Evolutionary conservation across 2,329 filamentous ascomycete species (phyloP), one percentile per base, ranked within the genome.

Genomic region (Aspergillus caelatus): DNA sequence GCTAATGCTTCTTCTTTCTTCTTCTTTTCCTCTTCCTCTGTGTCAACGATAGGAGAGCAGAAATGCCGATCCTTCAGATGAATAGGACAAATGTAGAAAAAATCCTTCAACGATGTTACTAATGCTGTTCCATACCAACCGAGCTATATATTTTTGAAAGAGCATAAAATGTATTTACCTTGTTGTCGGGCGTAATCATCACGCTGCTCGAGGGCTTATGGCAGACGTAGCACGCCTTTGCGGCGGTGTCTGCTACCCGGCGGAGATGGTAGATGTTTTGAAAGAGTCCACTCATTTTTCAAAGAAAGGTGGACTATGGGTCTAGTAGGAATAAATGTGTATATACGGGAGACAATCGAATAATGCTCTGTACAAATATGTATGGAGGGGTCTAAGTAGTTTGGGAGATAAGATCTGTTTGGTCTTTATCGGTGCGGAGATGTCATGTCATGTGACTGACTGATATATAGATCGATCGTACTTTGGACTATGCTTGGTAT

Each of bases 141-240:
- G 26, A 32, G 11, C 12, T 36, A 61, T 10, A 52, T 36, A 4
- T 26, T 32, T 32, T 14, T 23, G 23, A 50, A 16, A 23, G n/a
- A 53, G 23, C 9, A 7, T 46, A 53, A 11, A 32, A 26, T 23
- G 19, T 32, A 36, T 60, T 57, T 70, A 95, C 94, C 88, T 94
- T 95, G 73, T 92, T 94, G 72, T 96, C 93, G 0, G 91, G 87
- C 10, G 93, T 96, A 70, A 97, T 92, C 60, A 99, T 83, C 21
- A 98, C 94, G 68, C 90, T 96, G 8, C 89, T 88, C 63, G 90
- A 93, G 10, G 91, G 91, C 79, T 95, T 96, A 83, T 90, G 96
- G 84, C 95, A 98, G 67, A 98, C 88, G 78, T 93, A 91, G 79
- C 95, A 99, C 57, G 92, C 84, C 79, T 92, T 96, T 14, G 92